Evolutionary conservation across 305 asterid species (phyloP), one percentile per base, ranked within the genome.

Genomic region (Fraxinus dipetala): DNA sequence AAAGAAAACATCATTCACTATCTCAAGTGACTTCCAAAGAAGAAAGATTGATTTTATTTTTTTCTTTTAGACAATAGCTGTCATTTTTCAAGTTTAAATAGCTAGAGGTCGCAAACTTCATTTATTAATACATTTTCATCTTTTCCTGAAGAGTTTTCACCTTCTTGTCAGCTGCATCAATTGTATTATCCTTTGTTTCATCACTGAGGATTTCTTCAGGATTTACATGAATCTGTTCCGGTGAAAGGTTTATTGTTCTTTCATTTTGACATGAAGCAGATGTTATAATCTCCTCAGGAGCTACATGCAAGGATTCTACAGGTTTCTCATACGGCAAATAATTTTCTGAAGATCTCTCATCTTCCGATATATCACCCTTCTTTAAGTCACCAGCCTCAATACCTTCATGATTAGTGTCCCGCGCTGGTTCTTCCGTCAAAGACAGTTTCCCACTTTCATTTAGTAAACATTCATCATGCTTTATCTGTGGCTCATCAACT

Each of bases 231-330:
- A 40, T 78, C 75, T 79, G 86, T 63, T 72, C 83, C 54, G 63
- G 77, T 13, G 35, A 26, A 38, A 78, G 72, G 81, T 84, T 76
- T 84, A 65, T 81, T 82, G 65, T 30, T 51, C 76, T 59, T 36
- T 6, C 81, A 61, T 80, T 81, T 87, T 85, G 85, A 78, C 80
- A n/a, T 45, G 80, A 79, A 59, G 54, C 43, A 40, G 89, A 31
- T 35, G 73, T 83, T 38, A 73, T 34, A 61, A 43, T 76, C 69
- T 77, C 79, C 82, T 79, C 87, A 20, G 86, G 45, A 31, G 70
- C 81, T 73, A 56, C 84, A 75, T 65, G 81, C 84, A 85, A 63
- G 80, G 87, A 70, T 83, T 87, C 88, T 43, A 31, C 78, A 48
- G 79, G 77, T 72, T 78, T 78, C 31, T 84, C 84, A 36, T 84